Conservation (phyloP, 2,329 filamentous ascomycete genomes). For the Fusarium coffeatum region DNA sequence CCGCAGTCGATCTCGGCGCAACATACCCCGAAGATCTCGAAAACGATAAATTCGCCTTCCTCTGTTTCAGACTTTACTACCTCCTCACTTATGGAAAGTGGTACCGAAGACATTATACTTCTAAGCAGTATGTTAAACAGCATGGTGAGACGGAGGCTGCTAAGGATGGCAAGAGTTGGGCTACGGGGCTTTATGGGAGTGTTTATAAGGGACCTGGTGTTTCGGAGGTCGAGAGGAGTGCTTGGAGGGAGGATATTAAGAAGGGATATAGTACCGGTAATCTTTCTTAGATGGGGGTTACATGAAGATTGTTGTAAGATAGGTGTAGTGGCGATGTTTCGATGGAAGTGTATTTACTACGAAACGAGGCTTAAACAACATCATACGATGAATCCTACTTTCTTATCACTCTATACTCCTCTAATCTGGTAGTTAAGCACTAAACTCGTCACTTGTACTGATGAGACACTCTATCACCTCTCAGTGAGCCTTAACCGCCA, state of each 20-base stretch:
- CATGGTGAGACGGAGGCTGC: conserved; percentile 53
- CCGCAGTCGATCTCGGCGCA: conserved; percentile 25
- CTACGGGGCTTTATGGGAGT: conserved; percentile 68
- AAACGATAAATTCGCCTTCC: conserved; percentile 69
- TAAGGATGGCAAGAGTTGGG: conserved; percentile 64
- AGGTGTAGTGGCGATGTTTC: neutral
- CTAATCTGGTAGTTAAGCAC: no score
- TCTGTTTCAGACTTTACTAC: conserved; percentile 72
- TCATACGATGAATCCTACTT: neutral
- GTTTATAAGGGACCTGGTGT: conserved; percentile 70
- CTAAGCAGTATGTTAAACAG: conserved; percentile 16
- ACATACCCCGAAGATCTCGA: conserved; percentile 61
- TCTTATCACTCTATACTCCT: neutral
- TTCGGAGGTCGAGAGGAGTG: conserved; percentile 61
- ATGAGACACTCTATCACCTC: neutral
- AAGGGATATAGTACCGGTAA: conserved; percentile 52
- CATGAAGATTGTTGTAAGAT: neutral
- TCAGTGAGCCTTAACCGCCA: neutral
- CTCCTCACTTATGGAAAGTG: conserved; percentile 70
- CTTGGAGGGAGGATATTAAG: conserved; percentile 59
- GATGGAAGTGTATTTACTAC: neutral
- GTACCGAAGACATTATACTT: conserved; percentile 59
- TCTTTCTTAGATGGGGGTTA: conserved; percentile 32
- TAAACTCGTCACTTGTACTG: neutral
- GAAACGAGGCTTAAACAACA: neutral